Percentiles rank a stretch among this genome's conserved stretches.
phyloP scores from a whole-genome alignment of 139 green algal species.

The Chlorella sp. region DNA sequence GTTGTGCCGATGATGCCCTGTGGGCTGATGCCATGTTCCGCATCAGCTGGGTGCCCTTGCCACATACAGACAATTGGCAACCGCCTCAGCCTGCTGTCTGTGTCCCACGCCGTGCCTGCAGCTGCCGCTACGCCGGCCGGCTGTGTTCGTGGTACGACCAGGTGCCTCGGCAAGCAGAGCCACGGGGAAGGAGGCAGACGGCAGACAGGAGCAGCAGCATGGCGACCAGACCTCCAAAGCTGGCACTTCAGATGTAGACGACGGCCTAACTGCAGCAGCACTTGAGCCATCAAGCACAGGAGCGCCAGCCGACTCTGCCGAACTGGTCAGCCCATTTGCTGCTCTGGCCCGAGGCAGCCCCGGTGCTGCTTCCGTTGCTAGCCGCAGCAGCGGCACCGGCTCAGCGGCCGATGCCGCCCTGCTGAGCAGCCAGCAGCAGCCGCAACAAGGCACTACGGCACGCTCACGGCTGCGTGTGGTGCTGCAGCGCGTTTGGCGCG shows the following conservation, averaged over 20 bases:
- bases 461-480: neutral
- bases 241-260: no score
- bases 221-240: neutral
- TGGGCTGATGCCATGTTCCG: neutral
- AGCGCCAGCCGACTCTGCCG: neutral
- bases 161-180: no score
- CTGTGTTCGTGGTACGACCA: constrained; percentile 2
- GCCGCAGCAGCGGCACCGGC: neutral
- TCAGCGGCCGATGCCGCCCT: neutral
- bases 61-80: no score
- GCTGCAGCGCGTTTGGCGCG: neutral
- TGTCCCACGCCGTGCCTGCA: no score
- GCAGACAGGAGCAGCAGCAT: no score
- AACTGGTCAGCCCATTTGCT: neutral
- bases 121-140: neutral
- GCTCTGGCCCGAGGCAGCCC: neutral
- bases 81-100: no score
- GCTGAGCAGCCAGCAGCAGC: neutral
- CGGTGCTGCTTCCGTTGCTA: neutral
- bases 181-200: neutral
- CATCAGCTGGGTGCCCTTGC: no score
- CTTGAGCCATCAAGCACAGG: neutral
- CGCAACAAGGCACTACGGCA: neutral
- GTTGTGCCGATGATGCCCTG: constrained; percentile 3
- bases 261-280: neutral